Percentiles rank a stretch among this genome's conserved stretches.
Conservation (phyloP, 768 basidiomycete genomes). For the Mycena floridula region DNA sequence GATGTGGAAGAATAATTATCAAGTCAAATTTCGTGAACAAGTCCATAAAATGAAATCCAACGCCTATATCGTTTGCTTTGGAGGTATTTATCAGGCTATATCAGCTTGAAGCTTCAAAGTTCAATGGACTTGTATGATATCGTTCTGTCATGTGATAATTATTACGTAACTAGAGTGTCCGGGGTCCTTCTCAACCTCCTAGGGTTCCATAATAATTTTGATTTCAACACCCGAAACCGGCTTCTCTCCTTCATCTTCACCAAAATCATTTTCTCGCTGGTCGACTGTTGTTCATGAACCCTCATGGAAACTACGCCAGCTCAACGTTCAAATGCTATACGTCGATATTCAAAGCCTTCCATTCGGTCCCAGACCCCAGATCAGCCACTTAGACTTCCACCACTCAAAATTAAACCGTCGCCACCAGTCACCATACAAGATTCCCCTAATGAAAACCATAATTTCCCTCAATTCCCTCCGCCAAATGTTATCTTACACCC, state of each 20-base stretch:
- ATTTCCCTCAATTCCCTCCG: conserved; percentile 48
- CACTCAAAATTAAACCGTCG: conserved; percentile 14
- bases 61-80: too few relatives aligned
- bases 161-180: too few relatives aligned
- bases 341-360: too few relatives aligned
- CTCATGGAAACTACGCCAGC: conserved; percentile 4
- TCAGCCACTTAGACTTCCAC: conserved; percentile 26
- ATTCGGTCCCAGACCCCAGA: conserved; percentile 35
- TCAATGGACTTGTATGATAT: too few relatives aligned
- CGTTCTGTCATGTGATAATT: too few relatives aligned
- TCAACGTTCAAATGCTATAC: conserved; percentile 1
- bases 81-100: too few relatives aligned
- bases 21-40: too few relatives aligned
- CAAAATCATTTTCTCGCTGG: conserved; percentile 21
- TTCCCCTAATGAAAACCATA: conserved; percentile 10
- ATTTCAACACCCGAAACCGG: conserved; percentile 9
- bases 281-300: conserved; percentile 10
- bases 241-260: conserved; percentile 21
- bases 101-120: too few relatives aligned
- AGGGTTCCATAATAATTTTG: neutral
- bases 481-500: conserved; percentile 62
- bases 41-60: too few relatives aligned
- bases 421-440: conserved; percentile 13
- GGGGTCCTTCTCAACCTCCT: too few relatives aligned
- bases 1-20: too few relatives aligned